Base-by-base conservation (phyloP, 345 rosid species). In the Eucalyptus polybractea region DNA sequence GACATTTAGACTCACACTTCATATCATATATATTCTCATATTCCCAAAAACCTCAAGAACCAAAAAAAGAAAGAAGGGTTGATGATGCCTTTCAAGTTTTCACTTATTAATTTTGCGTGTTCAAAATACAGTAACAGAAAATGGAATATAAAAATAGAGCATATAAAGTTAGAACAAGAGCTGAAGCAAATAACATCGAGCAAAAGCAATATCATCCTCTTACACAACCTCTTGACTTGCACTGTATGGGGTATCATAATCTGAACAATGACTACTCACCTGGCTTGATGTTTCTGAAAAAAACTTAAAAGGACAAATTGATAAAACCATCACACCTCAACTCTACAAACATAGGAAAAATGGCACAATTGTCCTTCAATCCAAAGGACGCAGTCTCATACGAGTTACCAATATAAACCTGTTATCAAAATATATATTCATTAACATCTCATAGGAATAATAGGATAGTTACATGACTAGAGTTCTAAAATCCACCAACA, bases 391-490 rank as follows among this genome's bases (percentile, higher is more conserved):
- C 4, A 2, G 24, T 54, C 58, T 54, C 44, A 42, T 7, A 54
- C 1, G 25, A 25, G 21, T 54, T 8, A 54, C 2, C 58, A 1
- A 54, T 10, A 0, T 21, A 2, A 21, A 54, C 25, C 58, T 54
- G 10, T 67, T 16, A n/a, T 67, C 22, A 67, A 0, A 67, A 31
- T 67, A 67, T 67, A 62, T 65, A 8, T n/a, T 8, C 3, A 29
- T 12, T 1, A 65, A 2, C 4, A n/a, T 65, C 76, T 2, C 76
- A 2, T 65, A 6, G 29, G 8, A 29, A 62, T 29, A 62, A 62
- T 27, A 60, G 13, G 31, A 2, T 60, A 4, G 8, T 60, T 27
- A 12, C 31, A 6, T 12, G 31, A 60, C 69, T 6, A 27, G 2
- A 60, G 67, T 27, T 27, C 31, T 60, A 58, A 58, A 58, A 10